Conservation (phyloP, 768 basidiomycete species). For the Suillus alpinus region DNA sequence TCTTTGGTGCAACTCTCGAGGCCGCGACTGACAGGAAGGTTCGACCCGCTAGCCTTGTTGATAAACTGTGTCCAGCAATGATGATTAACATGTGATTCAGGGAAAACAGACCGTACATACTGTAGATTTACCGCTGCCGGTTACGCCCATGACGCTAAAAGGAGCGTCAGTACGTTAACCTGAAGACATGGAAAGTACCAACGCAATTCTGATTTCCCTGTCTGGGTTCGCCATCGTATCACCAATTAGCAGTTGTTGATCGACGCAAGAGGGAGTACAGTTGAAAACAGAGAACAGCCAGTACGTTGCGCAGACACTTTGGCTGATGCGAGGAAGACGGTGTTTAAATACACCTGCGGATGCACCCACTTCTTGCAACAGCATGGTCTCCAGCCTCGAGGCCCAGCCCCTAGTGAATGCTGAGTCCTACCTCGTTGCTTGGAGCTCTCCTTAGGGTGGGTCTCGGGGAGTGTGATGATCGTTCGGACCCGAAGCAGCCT, state of each 20-base stretch:
- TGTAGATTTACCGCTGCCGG: slow-evolving; percentile 36
- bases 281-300: neutral
- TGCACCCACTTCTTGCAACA: slow-evolving; percentile 4
- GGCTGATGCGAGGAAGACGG: neutral
- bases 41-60: slow-evolving; percentile 42
- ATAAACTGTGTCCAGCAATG: slow-evolving; percentile 36
- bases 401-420: neutral
- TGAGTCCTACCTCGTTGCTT: neutral
- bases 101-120: slow-evolving; percentile 12
- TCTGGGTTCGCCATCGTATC: slow-evolving; percentile 22
- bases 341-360: slow-evolving; percentile 2
- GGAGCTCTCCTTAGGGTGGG: neutral
- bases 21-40: slow-evolving; percentile 36
- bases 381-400: slow-evolving; percentile 1
- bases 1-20: slow-evolving; percentile 43
- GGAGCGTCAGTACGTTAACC: neutral
- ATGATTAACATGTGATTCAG: neutral
- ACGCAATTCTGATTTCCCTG: slow-evolving; percentile 33
- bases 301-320: neutral
- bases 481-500: neutral
- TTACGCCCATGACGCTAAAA: slow-evolving; percentile 31
- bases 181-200: slow-evolving; percentile 7
- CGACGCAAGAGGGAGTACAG: neutral
- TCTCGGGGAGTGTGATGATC: too few species aligned
- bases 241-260: neutral